phyloP scores from a whole-genome alignment of 345 rosid genomes.

The Acer yangbiense region DNA sequence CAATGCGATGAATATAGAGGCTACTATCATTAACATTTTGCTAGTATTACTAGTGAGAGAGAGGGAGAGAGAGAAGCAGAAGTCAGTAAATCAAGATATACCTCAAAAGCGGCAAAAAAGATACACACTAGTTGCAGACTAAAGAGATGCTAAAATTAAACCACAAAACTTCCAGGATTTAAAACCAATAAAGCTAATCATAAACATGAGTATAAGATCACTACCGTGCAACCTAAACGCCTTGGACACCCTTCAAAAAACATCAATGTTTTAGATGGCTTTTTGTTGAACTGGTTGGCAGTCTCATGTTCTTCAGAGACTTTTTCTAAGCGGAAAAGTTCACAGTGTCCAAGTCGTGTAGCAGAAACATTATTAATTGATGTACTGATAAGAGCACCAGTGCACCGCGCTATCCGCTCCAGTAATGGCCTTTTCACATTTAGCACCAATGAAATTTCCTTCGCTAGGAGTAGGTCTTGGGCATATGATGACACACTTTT shows the following conservation, averaged over 20 bases:
- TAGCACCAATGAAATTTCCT: conserved; percentile 89
- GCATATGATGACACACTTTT: conserved; percentile 89
- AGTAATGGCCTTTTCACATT: conserved; percentile 83
- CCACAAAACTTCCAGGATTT: conserved; percentile 6
- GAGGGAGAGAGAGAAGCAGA: neutral
- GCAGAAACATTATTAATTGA: conserved; percentile 65
- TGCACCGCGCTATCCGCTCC: conserved; percentile 90
- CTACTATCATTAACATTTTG: neutral
- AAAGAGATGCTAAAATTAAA: neutral
- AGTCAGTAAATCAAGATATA: neutral
- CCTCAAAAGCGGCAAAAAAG: conserved; percentile 9
- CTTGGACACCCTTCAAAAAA: conserved; percentile 99
- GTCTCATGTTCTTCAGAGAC: conserved; percentile 79
- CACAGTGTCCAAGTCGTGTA: conserved; percentile 79
- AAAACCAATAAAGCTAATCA: neutral
- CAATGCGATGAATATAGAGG: neutral
- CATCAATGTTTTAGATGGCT: conserved; percentile 91
- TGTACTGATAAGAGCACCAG: conserved; percentile 77
- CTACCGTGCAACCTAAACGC: conserved; percentile 99
- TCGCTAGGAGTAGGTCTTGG: conserved; percentile 77
- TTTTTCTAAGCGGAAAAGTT: conserved; percentile 73
- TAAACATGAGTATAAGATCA: conserved; percentile 18
- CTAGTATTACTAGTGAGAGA: neutral
- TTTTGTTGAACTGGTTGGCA: conserved; percentile 62
- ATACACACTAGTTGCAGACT: neutral